Conservation (phyloP, 495 filamentous ascomycete genomes). For the Thozetella sp. region DNA sequence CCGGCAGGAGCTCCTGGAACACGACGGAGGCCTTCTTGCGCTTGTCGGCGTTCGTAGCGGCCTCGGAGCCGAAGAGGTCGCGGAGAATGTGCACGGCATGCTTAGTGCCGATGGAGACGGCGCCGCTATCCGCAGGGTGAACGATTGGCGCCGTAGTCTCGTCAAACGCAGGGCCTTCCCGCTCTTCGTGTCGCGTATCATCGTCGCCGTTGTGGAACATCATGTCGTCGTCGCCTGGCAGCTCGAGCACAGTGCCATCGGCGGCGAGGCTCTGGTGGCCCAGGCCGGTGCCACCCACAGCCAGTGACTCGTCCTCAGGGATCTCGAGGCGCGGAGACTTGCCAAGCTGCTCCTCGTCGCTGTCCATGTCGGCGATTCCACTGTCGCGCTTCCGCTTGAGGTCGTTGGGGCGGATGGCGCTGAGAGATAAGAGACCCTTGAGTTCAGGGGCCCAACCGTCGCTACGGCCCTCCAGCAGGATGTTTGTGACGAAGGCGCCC, state of each 20-base stretch:
- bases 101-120: constrained; percentile 86
- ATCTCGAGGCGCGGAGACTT: constrained; percentile 73
- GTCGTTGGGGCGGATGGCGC: constrained; percentile 76
- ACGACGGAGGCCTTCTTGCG: constrained; percentile 77
- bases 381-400: constrained; percentile 94
- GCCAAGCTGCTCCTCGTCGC: constrained; percentile 60
- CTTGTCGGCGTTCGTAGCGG: constrained; percentile 58
- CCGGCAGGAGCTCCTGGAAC: constrained; percentile 91
- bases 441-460: constrained; percentile 89
- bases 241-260: constrained; percentile 61
- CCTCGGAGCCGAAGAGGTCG: constrained; percentile 74
- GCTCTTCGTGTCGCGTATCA: constrained; percentile 35
- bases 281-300: constrained; percentile 47
- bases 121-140: constrained; percentile 78
- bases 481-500: constrained; percentile 81
- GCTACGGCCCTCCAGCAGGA: constrained; percentile 76
- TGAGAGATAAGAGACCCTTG: constrained; percentile 79
- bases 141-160: constrained; percentile 74
- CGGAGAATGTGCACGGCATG: constrained; percentile 94
- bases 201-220: constrained; percentile 53
- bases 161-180: constrained; percentile 59
- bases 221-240: constrained; percentile 62
- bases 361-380: constrained; percentile 77
- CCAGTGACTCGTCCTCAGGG: constrained; percentile 59
- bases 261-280: constrained; percentile 51